Evolutionary conservation across 1,139 yeast species (phyloP).

Genomic region (Kurtzmaniella quercitrusa): DNA sequence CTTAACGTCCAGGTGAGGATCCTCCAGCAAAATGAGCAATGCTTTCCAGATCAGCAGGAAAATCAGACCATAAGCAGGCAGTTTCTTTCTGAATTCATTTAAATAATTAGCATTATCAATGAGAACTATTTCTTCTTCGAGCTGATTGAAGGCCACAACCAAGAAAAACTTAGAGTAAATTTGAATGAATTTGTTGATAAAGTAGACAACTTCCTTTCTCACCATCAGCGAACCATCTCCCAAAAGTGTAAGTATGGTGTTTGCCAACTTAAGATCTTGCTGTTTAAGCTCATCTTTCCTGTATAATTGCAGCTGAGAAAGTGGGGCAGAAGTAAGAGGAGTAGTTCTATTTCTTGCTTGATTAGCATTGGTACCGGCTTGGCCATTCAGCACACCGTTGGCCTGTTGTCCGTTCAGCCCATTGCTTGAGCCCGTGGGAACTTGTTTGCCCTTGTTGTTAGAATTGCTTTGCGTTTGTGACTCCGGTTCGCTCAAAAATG

Average conservation of each 20-base stretch:
- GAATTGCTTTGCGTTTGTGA: slow-evolving; percentile 24
- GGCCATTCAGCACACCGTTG: slow-evolving; percentile 11
- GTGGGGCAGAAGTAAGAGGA: slow-evolving; percentile 9
- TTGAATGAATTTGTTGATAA: slow-evolving; percentile 69
- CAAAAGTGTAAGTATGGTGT: slow-evolving; percentile 43
- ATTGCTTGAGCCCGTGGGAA: slow-evolving; percentile 22
- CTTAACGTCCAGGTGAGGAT: slow-evolving; percentile 83
- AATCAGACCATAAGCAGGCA: slow-evolving; percentile 83
- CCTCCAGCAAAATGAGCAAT: slow-evolving; percentile 74
- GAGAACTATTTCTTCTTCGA: slow-evolving; percentile 74
- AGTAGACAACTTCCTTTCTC: slow-evolving; percentile 76
- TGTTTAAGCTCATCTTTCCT: slow-evolving; percentile 45
- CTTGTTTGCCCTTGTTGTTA: slow-evolving; percentile 7
- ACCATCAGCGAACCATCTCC: slow-evolving; percentile 91
- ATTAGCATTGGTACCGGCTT: slow-evolving; percentile 13
- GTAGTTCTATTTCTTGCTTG: slow-evolving; percentile 15
- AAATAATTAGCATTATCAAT: slow-evolving; percentile 58
- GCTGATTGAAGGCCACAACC: slow-evolving; percentile 82
- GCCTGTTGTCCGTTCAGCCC: slow-evolving; percentile 4
- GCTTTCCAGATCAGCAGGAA: slow-evolving; percentile 88
- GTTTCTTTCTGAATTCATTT: slow-evolving; percentile 56
- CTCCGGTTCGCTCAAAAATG: slow-evolving; percentile 51
- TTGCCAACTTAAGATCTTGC: slow-evolving; percentile 52
- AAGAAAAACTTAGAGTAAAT: slow-evolving; percentile 72
- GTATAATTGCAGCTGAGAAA: slow-evolving; percentile 9